phyloP scores from a whole-genome alignment of 2,329 filamentous ascomycete species.

The Paecilomyces niveus region DNA sequence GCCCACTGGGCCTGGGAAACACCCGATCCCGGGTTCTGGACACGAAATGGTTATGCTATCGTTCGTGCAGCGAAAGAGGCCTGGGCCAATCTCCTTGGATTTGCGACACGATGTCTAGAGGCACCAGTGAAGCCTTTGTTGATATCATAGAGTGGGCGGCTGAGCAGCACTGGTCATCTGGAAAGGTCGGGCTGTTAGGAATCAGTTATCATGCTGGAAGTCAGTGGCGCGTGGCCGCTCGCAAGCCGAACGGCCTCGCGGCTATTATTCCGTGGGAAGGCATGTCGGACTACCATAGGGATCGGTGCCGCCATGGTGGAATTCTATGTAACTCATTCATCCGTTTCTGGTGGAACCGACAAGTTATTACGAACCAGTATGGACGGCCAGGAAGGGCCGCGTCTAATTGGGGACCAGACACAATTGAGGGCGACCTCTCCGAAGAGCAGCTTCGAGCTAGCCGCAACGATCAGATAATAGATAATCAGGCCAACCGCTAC shows the following conservation, averaged over 20 bases:
- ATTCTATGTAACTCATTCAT: constrained; percentile 56
- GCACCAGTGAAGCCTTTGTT: constrained; percentile 46
- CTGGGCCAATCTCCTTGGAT: constrained; percentile 46
- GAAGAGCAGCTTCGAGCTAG: constrained; percentile 30
- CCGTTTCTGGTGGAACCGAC: constrained; percentile 59
- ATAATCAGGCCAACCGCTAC: constrained; percentile 51
- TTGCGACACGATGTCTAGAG: constrained; percentile 48
- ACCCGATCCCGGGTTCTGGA: constrained; percentile 53
- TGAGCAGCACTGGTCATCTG: constrained; percentile 44
- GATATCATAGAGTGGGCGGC: constrained; percentile 48
- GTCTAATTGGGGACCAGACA: constrained; percentile 46
- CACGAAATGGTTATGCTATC: constrained; percentile 46
- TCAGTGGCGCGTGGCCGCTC: constrained; percentile 49
- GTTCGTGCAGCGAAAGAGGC: constrained; percentile 48
- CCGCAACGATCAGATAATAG: constrained; percentile 35
- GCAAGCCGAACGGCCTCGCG: constrained; percentile 44
- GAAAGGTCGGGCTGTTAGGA: constrained; percentile 45
- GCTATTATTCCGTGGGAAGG: constrained; percentile 51
- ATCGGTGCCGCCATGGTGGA: constrained; percentile 55
- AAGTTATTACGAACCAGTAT: constrained; percentile 63
- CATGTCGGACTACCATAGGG: constrained; percentile 51
- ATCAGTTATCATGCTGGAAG: constrained; percentile 47
- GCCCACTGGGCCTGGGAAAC: constrained; percentile 54
- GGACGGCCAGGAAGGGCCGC: constrained; percentile 46
- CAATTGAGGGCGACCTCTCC: constrained; percentile 32